Evolutionary conservation across 495 filamentous ascomycete species (phyloP).

Genomic region (Penicillium alfredii): DNA sequence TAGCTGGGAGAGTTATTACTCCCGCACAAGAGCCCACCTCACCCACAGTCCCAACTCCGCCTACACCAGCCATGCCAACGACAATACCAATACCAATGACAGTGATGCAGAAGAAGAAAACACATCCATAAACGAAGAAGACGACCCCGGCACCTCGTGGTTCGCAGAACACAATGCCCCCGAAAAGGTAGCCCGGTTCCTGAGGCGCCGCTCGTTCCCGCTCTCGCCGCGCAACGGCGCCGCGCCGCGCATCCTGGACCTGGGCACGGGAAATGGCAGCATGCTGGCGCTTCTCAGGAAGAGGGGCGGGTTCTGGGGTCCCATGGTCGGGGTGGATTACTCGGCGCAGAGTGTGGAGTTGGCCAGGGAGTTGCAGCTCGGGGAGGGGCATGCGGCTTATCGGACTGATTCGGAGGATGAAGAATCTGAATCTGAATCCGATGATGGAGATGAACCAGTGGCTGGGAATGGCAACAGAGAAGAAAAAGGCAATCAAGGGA

Average conservation of each 20-base stretch:
- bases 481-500: too few species aligned
- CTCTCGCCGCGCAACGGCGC: constrained; percentile 27
- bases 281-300: constrained; percentile 71
- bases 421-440: constrained; percentile 34
- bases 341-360: constrained; percentile 65
- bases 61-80: constrained; percentile 1
- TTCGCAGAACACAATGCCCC: constrained; percentile 49
- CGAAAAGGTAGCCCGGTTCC: constrained; percentile 41
- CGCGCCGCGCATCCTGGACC: constrained; percentile 53
- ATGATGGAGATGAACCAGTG: constrained; percentile 11
- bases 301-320: constrained; percentile 49
- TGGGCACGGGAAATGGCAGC: constrained; percentile 91
- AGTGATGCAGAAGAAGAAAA: constrained; percentile 5
- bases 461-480: too few species aligned
- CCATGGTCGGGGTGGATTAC: constrained; percentile 85
- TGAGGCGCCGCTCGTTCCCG: constrained; percentile 34
- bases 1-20: constrained; percentile 46
- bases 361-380: constrained; percentile 47
- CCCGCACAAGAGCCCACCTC: constrained; percentile 37
- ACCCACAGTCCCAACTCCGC: constrained; percentile 15
- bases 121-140: constrained; percentile 31
- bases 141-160: constrained; percentile 47
- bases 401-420: constrained; percentile 28
- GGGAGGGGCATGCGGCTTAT: constrained; percentile 38
- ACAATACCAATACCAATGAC: neutral